phyloP scores from a whole-genome alignment of 2,329 filamentous ascomycete genomes.

The Fusarium armeniacum region DNA sequence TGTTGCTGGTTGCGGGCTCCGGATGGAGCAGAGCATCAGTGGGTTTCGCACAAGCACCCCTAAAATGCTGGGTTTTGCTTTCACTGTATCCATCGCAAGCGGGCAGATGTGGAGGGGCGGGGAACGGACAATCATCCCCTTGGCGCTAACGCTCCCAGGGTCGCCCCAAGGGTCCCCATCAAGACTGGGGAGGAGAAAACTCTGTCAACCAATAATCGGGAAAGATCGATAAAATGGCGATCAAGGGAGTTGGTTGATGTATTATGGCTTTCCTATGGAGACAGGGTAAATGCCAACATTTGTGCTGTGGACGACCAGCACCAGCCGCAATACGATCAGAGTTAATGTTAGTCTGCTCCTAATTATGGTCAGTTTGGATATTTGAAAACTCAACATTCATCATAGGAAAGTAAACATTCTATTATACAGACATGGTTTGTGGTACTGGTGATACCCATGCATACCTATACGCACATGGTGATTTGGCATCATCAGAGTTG shows the following conservation, averaged over 20 bases:
- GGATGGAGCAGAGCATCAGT: conserved; percentile 10
- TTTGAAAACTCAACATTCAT: neutral
- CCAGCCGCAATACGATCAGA: conserved; percentile 14
- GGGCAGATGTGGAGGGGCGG: conserved; percentile 38
- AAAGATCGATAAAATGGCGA: conserved; percentile 50
- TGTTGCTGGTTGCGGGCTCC: conserved; percentile 27
- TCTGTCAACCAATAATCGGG: conserved; percentile 55
- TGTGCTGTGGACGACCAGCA: conserved; percentile 20
- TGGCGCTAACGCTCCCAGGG: conserved; percentile 44
- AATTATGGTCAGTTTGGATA: conserved; percentile 5
- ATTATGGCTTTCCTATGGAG: conserved; percentile 21
- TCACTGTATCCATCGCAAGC: conserved; percentile 7
- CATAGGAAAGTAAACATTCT: neutral
- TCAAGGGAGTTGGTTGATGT: conserved; percentile 31
- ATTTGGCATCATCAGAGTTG: conserved; percentile 15
- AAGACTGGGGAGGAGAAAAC: conserved; percentile 47
- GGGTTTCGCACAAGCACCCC: neutral
- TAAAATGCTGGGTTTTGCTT: conserved; percentile 1
- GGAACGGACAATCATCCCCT: conserved; percentile 44
- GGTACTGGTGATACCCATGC: neutral
- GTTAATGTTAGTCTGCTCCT: neutral
- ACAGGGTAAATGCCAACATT: conserved; percentile 26
- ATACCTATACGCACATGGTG: neutral
- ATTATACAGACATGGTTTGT: neutral
- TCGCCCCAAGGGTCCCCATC: conserved; percentile 52